phyloP scores from a whole-genome alignment of 768 basidiomycete genomes.

The Dentipellis fragilis region DNA sequence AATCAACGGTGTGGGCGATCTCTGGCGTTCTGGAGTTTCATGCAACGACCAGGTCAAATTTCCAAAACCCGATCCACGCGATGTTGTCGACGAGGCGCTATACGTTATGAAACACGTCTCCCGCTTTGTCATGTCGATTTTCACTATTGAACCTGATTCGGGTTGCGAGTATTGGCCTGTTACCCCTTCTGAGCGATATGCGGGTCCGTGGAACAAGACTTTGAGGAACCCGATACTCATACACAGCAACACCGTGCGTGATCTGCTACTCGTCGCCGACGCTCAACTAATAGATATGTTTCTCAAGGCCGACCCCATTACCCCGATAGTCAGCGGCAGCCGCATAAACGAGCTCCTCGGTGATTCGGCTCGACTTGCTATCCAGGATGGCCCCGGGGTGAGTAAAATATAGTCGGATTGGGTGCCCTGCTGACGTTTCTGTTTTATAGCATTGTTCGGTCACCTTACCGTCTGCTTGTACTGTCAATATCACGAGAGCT shows the following conservation, averaged over 20 bases:
- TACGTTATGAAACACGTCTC: constrained; percentile 14
- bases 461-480: constrained; percentile 19
- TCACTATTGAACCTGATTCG: constrained; percentile 17
- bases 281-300: not conserved
- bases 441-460: constrained; percentile 7
- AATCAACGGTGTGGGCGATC: constrained; percentile 12
- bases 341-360: constrained; percentile 15
- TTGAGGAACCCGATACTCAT: constrained; percentile 10
- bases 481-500: constrained; percentile 9
- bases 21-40: constrained; percentile 20
- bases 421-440: not conserved
- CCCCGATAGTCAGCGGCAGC: constrained; percentile 19
- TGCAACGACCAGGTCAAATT: constrained; percentile 21
- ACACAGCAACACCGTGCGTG: constrained; percentile 9
- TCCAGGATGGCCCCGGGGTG: not conserved
- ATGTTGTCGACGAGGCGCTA: constrained; percentile 18
- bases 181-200: constrained; percentile 9
- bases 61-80: constrained; percentile 8
- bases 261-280: not conserved
- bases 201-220: constrained; percentile 14
- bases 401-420: not conserved
- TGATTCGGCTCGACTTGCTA: constrained; percentile 7
- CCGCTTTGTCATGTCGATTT: constrained; percentile 12
- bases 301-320: constrained; percentile 19
- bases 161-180: constrained; percentile 7